Base-by-base conservation (phyloP, 169 alveolate species). In the Cryptosporidium felis region DNA sequence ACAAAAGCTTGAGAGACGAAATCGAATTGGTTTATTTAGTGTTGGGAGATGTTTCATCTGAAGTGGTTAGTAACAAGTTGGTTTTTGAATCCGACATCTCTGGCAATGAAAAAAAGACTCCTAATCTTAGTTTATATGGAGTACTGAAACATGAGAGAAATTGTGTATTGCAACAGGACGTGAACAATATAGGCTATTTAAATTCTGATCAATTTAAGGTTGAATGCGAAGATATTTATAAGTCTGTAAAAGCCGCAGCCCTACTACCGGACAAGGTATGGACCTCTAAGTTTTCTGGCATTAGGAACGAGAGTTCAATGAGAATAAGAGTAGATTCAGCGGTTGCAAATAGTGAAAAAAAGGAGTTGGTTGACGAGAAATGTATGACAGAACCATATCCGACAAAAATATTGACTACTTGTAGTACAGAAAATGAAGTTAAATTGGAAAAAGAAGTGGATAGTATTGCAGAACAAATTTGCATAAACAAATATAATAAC, bases 351-450 rank as follows among this genome's bases (percentile, higher is more conserved):
- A 6, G 12, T 12, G 4, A 12, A 28, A 47, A 6, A 2, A 28
- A 14, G 16, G 40, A 9, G 5, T 36, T 46, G 14, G 26, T 14
- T 0, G 46, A 65, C 8, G 26, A 42, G 21, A 65, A 32, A 66
- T 89, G 89, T 49, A 89, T 38, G 32, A 80, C 61, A 47, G 89
- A 40, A 51, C 85, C 74, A 82, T 85, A 80, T 41, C 79, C 51
- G 51, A 23, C 65, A 0, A 58, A 32, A 51, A 53, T 60, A 66
- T 80, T 56, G 49, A 89, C 42, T 42, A 62, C 26, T 45, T 2
- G 1, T 30, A 60, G 60, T 28, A 1, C 4, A 34, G 53, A 62
- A 44, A 46, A 9, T n/a, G 2, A 34, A 18, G 67, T 23, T 40
- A 12, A 60, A 21, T 21, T 32, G 9, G 56, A 34, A 2, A 58